A percentile compares a stretch with the other conserved stretches of the same genome.
Conservation (phyloP, 768 basidiomycete species). For the Naganishia onofrii region DNA sequence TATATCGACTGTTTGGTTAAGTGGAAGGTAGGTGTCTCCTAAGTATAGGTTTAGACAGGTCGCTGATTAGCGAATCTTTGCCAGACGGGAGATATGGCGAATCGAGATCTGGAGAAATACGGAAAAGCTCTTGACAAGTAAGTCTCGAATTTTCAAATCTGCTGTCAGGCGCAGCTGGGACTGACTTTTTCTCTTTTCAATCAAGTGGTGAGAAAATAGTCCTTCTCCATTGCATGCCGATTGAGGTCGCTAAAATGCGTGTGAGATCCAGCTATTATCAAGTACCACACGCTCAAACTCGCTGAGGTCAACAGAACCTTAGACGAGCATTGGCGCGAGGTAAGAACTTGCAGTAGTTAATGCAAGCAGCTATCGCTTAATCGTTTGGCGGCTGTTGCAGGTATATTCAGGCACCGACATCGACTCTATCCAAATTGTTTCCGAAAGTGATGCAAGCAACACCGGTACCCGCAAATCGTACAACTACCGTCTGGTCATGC, state of each 20-base stretch:
- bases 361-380: constrained; percentile 26
- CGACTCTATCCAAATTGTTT: constrained; percentile 91
- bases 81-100: constrained; percentile 96
- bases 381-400: not conserved
- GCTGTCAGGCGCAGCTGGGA: not conserved
- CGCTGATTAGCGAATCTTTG: constrained; percentile 7
- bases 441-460: constrained; percentile 82
- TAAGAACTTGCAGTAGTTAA: constrained; percentile 66
- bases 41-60: constrained; percentile 26
- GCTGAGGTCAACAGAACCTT: constrained; percentile 98
- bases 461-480: constrained; percentile 76
- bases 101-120: constrained; percentile 94
- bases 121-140: constrained; percentile 95
- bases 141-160: constrained; percentile 46
- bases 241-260: constrained; percentile 32
- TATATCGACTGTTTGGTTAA: constrained; percentile 89
- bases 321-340: constrained; percentile 96
- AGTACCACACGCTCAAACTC: constrained; percentile 92
- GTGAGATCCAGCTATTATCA: constrained; percentile 81
- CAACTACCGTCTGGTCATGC: constrained; percentile 75
- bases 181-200: not conserved
- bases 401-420: constrained; percentile 61
- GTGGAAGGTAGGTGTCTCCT: too few relatives aligned
- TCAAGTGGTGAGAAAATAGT: not conserved
- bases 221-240: too few relatives aligned